Evolutionary conservation across 805 yeast genomes (phyloP).

Genomic region (Saccharomycopsis vini): DNA sequence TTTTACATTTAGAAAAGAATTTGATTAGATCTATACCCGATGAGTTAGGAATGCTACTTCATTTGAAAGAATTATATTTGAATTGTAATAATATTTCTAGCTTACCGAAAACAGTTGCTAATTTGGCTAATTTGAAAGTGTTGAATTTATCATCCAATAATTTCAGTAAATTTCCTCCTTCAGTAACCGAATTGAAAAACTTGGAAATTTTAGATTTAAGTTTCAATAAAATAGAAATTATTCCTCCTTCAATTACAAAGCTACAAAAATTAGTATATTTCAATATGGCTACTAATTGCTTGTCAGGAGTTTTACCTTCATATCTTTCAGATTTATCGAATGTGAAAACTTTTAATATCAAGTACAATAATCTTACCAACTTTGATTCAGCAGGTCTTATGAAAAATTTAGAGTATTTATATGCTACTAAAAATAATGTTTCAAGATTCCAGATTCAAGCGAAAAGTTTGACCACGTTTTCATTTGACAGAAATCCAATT

Average conservation of each 20-base stretch:
- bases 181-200: conserved; percentile 48
- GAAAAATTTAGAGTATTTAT: conserved; percentile 60
- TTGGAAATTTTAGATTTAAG: conserved; percentile 69
- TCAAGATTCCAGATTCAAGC: conserved; percentile 59
- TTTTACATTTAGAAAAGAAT: conserved; percentile 71
- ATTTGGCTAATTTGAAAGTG: conserved; percentile 42
- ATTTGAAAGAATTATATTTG: conserved; percentile 51
- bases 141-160: conserved; percentile 77
- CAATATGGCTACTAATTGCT: conserved; percentile 64
- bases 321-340: conserved; percentile 44
- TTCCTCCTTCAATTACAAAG: conserved; percentile 56
- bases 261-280: conserved; percentile 57
- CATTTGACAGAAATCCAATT: conserved; percentile 76
- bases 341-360: conserved; percentile 64
- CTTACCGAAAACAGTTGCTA: conserved; percentile 54
- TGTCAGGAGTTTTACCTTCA: conserved; percentile 43
- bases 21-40: conserved; percentile 56
- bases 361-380: conserved; percentile 53
- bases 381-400: conserved; percentile 39
- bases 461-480: conserved; percentile 55
- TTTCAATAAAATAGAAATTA: conserved; percentile 54
- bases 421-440: conserved; percentile 67
- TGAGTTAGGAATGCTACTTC: conserved; percentile 40
- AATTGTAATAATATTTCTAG: conserved; percentile 65
- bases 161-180: conserved; percentile 53